phyloP scores from a whole-genome alignment of 2,329 filamentous ascomycete genomes.

The Ceratocystis lukuohia region DNA sequence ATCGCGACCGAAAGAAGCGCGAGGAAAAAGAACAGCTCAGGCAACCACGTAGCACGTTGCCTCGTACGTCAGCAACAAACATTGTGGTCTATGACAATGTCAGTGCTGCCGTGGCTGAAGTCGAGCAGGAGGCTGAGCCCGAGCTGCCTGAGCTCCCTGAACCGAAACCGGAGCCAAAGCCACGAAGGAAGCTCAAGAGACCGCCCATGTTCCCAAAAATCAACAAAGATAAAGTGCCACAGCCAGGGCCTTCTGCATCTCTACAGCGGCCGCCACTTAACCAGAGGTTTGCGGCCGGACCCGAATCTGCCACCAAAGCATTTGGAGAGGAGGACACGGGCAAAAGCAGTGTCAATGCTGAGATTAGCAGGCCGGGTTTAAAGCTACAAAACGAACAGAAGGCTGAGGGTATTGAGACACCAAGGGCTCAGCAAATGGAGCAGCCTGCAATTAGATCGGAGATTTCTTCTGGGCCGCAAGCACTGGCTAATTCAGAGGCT shows the following conservation, averaged over 20 bases:
- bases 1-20: constrained; percentile 69
- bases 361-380: neutral
- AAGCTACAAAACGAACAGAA: neutral
- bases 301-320: neutral
- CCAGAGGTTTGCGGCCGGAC: neutral
- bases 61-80: constrained; percentile 79
- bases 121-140: constrained; percentile 33
- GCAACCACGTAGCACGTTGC: constrained; percentile 63
- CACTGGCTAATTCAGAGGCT: constrained; percentile 18
- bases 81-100: constrained; percentile 94
- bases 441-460: neutral
- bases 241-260: neutral
- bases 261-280: neutral
- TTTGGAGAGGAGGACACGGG: neutral
- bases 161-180: constrained; percentile 5
- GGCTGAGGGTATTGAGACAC: neutral
- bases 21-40: constrained; percentile 55
- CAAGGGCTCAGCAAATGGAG: neutral
- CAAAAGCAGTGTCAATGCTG: neutral
- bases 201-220: constrained; percentile 15
- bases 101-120: constrained; percentile 79
- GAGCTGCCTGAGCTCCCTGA: constrained; percentile 10
- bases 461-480: constrained; percentile 18
- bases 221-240: constrained; percentile 6
- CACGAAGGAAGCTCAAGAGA: constrained; percentile 12